A percentile compares a stretch with the other conserved stretches of the same genome.
Evolutionary conservation across 2,329 filamentous ascomycete species (phyloP).

Genomic region (Davidsoniella virescens): DNA sequence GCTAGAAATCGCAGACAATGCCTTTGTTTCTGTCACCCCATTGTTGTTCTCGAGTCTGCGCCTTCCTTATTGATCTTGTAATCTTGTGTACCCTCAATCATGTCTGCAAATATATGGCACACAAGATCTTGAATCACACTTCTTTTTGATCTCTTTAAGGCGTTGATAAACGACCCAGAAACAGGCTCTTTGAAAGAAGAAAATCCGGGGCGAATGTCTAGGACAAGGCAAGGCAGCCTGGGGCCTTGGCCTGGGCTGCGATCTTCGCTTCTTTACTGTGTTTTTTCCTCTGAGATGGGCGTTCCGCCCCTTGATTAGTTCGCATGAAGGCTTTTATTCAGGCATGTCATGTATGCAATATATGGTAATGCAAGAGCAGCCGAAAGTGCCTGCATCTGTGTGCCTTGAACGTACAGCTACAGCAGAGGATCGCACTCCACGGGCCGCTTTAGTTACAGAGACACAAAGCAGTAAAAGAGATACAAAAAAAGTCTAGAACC

Average conservation of each 20-base stretch:
- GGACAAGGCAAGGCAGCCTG: too few species aligned
- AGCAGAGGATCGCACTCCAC: too few species aligned
- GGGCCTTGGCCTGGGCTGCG: too few species aligned
- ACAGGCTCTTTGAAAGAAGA: too few species aligned
- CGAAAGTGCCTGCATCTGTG: background rate
- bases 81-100: too few species aligned
- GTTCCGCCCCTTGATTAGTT: background rate
- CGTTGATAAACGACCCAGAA: too few species aligned
- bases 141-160: too few species aligned
- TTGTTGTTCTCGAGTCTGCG: background rate
- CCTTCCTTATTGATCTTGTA: too few species aligned
- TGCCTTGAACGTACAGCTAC: background rate
- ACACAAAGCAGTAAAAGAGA: background rate
- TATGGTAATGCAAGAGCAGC: background rate
- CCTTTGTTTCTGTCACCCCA: background rate
- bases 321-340: background rate
- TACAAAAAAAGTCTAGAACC: background rate
- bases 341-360: background rate
- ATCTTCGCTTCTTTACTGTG: too few species aligned
- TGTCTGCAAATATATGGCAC: background rate
- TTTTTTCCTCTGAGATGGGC: too few species aligned
- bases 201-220: too few species aligned
- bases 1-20: background rate
- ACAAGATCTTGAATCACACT: too few species aligned
- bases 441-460: background rate